Evolutionary conservation across 192 early-diverging fungal species (phyloP).

Genomic region (Umbelopsis ramanniana): DNA sequence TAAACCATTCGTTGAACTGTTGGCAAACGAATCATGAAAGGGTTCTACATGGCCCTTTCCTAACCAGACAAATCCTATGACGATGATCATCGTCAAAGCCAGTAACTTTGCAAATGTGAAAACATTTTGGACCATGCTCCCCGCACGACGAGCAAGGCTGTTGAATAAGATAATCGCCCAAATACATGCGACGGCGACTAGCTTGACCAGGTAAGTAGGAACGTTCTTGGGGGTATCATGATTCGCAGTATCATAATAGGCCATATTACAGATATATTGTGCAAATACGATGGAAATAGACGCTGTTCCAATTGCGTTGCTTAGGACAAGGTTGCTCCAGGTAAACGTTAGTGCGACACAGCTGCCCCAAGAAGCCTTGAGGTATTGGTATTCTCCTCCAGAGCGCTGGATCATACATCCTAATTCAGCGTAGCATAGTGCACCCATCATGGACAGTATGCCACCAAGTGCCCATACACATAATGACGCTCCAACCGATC

Average conservation of each 20-base stretch:
- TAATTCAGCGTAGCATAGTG: constrained; percentile 86
- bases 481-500: constrained; percentile 68
- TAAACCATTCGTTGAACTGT: constrained; percentile 54
- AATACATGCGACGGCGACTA: constrained; percentile 36
- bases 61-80: constrained; percentile 68
- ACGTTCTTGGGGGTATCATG: constrained; percentile 1
- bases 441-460: constrained; percentile 77
- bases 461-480: constrained; percentile 75
- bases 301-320: constrained; percentile 57
- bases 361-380: constrained; percentile 65
- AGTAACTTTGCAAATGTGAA: constrained; percentile 74
- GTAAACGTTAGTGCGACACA: constrained; percentile 60
- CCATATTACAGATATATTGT: constrained; percentile 70
- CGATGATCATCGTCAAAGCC: constrained; percentile 68
- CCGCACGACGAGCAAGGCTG: constrained; percentile 45
- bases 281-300: constrained; percentile 64
- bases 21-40: constrained; percentile 57
- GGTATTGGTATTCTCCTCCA: constrained; percentile 87
- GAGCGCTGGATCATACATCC: constrained; percentile 83
- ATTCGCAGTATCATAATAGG: constrained; percentile 30
- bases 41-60: constrained; percentile 57
- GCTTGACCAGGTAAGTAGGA: constrained; percentile 29
- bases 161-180: constrained; percentile 45
- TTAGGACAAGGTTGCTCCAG: constrained; percentile 54
- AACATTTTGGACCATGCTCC: constrained; percentile 64